Evolutionary conservation across 1,139 yeast species (phyloP).

Genomic region (Petasospora rhodanensis): DNA sequence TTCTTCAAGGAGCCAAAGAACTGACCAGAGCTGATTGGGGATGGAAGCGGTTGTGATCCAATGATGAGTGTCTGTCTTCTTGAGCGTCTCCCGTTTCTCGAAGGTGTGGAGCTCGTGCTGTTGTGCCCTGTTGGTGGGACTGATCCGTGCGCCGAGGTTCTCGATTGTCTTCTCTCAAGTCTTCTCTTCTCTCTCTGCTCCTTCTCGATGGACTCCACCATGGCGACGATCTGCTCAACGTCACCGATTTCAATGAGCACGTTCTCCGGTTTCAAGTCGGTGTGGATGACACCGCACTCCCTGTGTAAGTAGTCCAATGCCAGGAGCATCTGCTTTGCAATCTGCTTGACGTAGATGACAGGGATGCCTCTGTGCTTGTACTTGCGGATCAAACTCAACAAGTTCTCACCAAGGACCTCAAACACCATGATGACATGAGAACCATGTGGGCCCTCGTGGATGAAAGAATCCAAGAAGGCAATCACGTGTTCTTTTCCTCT

Average conservation of each 20-base stretch:
- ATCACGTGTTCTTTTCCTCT: slow-evolving; percentile 65
- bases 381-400: slow-evolving; percentile 59
- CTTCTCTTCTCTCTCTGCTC: slow-evolving; percentile 41
- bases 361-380: slow-evolving; percentile 70
- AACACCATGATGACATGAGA: slow-evolving; percentile 76
- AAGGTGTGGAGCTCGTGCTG: slow-evolving; percentile 20
- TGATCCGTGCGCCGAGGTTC: slow-evolving; percentile 14
- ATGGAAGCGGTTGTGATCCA: slow-evolving; percentile 82
- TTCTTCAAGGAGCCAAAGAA: slow-evolving; percentile 23
- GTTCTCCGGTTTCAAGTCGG: slow-evolving; percentile 78
- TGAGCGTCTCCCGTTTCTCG: slow-evolving; percentile 41
- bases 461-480: slow-evolving; percentile 60
- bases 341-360: slow-evolving; percentile 63
- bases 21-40: slow-evolving; percentile 55
- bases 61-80: slow-evolving; percentile 76
- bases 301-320: slow-evolving; percentile 71
- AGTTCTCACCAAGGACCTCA: slow-evolving; percentile 76
- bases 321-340: slow-evolving; percentile 61
- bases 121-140: slow-evolving; percentile 12
- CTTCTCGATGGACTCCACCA: slow-evolving; percentile 52
- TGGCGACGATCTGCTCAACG: slow-evolving; percentile 59
- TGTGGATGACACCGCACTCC: slow-evolving; percentile 73
- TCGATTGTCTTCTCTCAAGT: slow-evolving; percentile 32
- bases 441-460: slow-evolving; percentile 71
- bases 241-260: slow-evolving; percentile 70